Conservation (phyloP, 2,329 filamentous ascomycete species). For the Pseudogymnoascus pannorum region DNA sequence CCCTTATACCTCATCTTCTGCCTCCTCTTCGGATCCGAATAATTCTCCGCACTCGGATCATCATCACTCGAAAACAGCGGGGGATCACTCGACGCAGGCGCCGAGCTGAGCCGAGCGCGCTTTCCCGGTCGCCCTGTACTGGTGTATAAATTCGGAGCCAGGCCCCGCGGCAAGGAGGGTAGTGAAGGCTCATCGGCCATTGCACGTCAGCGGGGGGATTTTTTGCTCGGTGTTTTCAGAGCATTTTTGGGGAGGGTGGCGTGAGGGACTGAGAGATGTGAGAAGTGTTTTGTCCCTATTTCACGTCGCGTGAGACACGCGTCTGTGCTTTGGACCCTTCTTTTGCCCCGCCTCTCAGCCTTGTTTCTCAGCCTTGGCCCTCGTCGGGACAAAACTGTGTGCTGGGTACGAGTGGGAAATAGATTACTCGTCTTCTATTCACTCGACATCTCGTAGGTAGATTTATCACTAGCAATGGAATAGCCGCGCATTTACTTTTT, state of each 20-base stretch:
- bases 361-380: not conserved
- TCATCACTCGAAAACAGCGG: slow-evolving; percentile 67
- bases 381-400: not conserved
- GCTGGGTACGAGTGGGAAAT: not conserved
- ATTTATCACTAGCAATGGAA: not conserved
- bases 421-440: not conserved
- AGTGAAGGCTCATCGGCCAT: slow-evolving; percentile 35
- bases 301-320: slow-evolving; percentile 10
- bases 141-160: slow-evolving; percentile 15
- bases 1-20: slow-evolving; percentile 58
- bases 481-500: not conserved
- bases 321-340: slow-evolving; percentile 2
- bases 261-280: not conserved
- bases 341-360: slow-evolving; percentile 1
- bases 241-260: not conserved
- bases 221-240: not conserved
- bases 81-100: slow-evolving; percentile 57
- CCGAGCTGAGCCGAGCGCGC: slow-evolving; percentile 29
- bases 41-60: slow-evolving; percentile 59
- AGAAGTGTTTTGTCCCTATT: slow-evolving; percentile 6
- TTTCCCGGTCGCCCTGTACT: slow-evolving; percentile 28
- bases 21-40: slow-evolving; percentile 42
- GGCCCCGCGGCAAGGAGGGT: slow-evolving; percentile 28
- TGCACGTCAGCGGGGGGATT: too few species aligned
- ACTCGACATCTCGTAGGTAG: not conserved